Evolutionary conservation across 2,329 filamentous ascomycete genomes (phyloP), one percentile per base, ranked within the genome.

Genomic region (Exophiala alcalophila): DNA sequence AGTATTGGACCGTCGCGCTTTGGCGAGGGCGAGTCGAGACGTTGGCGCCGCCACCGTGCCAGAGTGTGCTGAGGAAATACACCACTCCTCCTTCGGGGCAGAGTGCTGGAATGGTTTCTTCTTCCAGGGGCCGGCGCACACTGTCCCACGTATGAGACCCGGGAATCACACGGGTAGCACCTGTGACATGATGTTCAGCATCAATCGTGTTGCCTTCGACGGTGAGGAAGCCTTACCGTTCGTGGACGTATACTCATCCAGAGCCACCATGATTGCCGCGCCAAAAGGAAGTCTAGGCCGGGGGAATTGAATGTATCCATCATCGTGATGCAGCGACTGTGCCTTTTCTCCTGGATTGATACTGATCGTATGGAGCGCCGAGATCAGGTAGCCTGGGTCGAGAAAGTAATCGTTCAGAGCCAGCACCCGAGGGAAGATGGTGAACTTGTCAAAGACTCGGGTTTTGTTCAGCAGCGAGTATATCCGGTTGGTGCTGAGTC

Each of bases 391-490:
- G 0, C 63, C 64, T 11, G 57, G 54, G 34, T 65, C 64, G n/a
- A 70, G 55, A 43, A 68, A 68, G 44, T 62, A 61, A 19, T 66
- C 60, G 40, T 68, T 68, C 29, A 69, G 56, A 1, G 64, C 61
- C 14, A 67, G 53, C 4, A 68, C 60, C 14, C 58, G 52, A 6
- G 59, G 59, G 4, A 67, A 55, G 0, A 63, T 44, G 20, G 51
- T 52, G 43, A 66, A 68, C 44, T 61, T 63, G 50, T 67, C 61
- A 51, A 68, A 67, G 3, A 55, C 56, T 11, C 63, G 55, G 7
- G 61, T 62, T 49, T 68, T 68, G 55, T 65, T 64, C 21, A 65
- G 45, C 14, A 68, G 33, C 8, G 63, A 61, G 50, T 67, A 67
- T 35, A 67, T 63, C 12, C 65, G 58, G 30, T 61, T 59, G 9